Percentiles rank a stretch among this genome's conserved stretches.
These are phyloP conservation scores for Candida odintsovae DNA, from an alignment of 805 yeast genomes.

Conservation along the genomic window DNA sequence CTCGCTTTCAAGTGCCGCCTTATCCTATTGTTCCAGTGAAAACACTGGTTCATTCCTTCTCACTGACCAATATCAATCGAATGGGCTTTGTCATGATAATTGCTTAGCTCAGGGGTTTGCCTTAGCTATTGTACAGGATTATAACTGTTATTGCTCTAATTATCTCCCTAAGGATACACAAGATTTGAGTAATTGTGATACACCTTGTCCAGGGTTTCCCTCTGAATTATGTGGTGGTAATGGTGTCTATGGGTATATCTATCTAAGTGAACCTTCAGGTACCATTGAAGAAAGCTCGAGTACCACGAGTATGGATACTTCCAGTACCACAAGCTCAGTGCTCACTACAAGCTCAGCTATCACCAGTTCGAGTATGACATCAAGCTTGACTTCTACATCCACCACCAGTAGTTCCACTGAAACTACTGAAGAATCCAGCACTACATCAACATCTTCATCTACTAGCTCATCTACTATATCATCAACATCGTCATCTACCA, in stretches of 20 bases:
- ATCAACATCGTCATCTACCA: slow-evolving; percentile 15
- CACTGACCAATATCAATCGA: slow-evolving; percentile 27
- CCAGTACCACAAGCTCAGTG: slow-evolving; percentile 10
- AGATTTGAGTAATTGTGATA: slow-evolving; percentile 24
- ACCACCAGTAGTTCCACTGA: not conserved
- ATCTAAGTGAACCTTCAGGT: slow-evolving; percentile 12
- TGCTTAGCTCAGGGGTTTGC: slow-evolving; percentile 27
- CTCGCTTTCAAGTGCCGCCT: not conserved
- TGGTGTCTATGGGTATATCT: slow-evolving; percentile 38
- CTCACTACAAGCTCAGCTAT: too few relatives aligned
- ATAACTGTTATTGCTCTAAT: slow-evolving; percentile 40
- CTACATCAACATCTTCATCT: too few relatives aligned
- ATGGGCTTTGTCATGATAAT: slow-evolving; percentile 36
- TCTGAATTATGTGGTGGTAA: slow-evolving; percentile 34
- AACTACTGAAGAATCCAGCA: too few relatives aligned
- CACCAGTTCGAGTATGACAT: slow-evolving; percentile 4
- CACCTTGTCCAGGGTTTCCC: slow-evolving; percentile 36
- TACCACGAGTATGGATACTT: slow-evolving; percentile 13
- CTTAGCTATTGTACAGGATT: slow-evolving; percentile 34
- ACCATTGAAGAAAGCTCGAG: slow-evolving; percentile 5
- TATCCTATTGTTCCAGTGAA: slow-evolving; percentile 14
- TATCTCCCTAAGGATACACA: slow-evolving; percentile 29
- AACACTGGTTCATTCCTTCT: slow-evolving; percentile 12
- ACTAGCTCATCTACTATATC: slow-evolving; percentile 19
- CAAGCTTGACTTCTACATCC: slow-evolving; percentile 5